phyloP scores from a whole-genome alignment of 2,329 filamentous ascomycete genomes.

The Berkeleyomyces basicola region DNA sequence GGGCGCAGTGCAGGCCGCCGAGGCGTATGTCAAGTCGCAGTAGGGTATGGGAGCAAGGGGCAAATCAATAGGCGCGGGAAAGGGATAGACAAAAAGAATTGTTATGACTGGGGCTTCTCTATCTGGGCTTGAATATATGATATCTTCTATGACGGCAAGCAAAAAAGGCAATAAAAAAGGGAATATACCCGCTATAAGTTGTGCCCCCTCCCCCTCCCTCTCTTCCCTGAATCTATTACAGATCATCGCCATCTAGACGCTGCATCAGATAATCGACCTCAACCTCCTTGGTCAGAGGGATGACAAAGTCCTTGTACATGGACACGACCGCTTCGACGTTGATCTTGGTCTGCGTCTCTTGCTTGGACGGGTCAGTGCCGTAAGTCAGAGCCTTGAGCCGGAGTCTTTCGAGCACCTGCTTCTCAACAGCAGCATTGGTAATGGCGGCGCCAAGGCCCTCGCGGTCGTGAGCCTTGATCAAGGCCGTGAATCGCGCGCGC shows the following conservation, averaged over 20 bases:
- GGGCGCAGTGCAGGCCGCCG: conserved; percentile 57
- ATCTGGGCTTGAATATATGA: neutral
- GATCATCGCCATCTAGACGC: conserved; percentile 39
- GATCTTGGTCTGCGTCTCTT: conserved; percentile 56
- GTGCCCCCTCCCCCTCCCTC: neutral
- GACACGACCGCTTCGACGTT: conserved; percentile 78
- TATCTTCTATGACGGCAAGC: conserved; percentile 13
- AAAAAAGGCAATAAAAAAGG: neutral
- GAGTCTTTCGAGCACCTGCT: conserved; percentile 76
- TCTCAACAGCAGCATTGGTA: conserved; percentile 75
- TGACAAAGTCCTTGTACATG: conserved; percentile 87
- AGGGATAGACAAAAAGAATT: neutral
- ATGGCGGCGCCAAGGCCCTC: conserved; percentile 77
- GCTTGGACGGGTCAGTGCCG: conserved; percentile 67
- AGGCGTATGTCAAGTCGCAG: conserved; percentile 48
- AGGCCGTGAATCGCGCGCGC: conserved; percentile 56
- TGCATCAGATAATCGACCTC: conserved; percentile 99
- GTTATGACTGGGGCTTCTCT: neutral
- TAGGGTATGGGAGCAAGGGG: neutral
- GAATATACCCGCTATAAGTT: neutral
- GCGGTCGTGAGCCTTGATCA: conserved; percentile 70
- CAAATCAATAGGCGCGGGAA: neutral
- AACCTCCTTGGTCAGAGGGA: conserved; percentile 93
- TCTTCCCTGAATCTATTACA: neutral
- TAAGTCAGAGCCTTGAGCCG: conserved; percentile 84